A percentile compares a stretch with the other conserved stretches of the same genome.
phyloP scores from a whole-genome alignment of 768 basidiomycete genomes.

The Dentipellis sp. region DNA sequence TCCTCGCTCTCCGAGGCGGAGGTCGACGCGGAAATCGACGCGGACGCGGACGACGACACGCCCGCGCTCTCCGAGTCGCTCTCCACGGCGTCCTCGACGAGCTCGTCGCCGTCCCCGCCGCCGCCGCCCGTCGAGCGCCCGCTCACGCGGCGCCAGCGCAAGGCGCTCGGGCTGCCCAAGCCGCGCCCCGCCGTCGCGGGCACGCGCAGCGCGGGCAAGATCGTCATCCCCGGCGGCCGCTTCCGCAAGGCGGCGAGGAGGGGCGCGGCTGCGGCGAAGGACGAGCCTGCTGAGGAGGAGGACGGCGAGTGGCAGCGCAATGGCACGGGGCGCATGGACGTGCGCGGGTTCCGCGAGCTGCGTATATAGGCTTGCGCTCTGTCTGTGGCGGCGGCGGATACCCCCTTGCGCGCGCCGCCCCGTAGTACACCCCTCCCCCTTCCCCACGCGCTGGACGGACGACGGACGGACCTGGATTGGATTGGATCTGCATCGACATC shows the following conservation, averaged over 20 bases:
- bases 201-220: slow-evolving; percentile 40
- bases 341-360: slow-evolving; percentile 69
- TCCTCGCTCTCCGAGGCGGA: not conserved
- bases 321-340: slow-evolving; percentile 65
- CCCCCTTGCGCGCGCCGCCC: not conserved
- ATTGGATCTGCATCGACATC: not conserved
- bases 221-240: slow-evolving; percentile 53
- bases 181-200: slow-evolving; percentile 26
- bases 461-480: not conserved
- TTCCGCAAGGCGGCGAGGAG: slow-evolving; percentile 26
- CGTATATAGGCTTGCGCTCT: slow-evolving; percentile 38
- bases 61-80: slow-evolving; percentile 34
- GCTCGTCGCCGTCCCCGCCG: slow-evolving; percentile 23
- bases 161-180: slow-evolving; percentile 60
- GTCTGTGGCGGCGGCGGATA: not conserved
- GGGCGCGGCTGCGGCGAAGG: slow-evolving; percentile 10
- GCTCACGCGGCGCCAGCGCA: slow-evolving; percentile 61
- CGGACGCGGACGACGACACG: slow-evolving; percentile 19
- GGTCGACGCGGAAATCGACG: slow-evolving; percentile 20
- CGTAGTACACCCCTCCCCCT: not conserved
- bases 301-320: slow-evolving; percentile 54
- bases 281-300: slow-evolving; percentile 20
- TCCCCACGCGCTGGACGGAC: not conserved
- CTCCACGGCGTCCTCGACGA: slow-evolving; percentile 19
- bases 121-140: slow-evolving; percentile 18